Evolutionary conservation across 2,329 filamentous ascomycete species (phyloP), one percentile per base, ranked within the genome.

Genomic region (Curvularia eragrostidis): DNA sequence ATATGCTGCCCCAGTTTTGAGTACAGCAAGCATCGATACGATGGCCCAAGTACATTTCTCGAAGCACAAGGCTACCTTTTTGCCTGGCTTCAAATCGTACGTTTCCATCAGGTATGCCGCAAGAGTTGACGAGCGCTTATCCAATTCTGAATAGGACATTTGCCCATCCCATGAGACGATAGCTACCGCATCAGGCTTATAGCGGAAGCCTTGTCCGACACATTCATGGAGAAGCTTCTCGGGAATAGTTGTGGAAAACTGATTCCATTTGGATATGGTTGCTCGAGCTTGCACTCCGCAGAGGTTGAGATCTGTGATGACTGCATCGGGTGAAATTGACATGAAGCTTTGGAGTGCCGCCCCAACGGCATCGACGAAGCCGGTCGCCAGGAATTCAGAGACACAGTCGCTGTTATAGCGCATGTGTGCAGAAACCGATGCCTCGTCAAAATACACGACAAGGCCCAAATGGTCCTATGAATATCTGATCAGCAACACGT

Each of bases 1-100:
- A n/a, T 34, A 30, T 18, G 46, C 46, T 13, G 28, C 46, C 3
- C 46, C 46, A 9, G 46, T 32, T 32, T 48, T 48, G 28, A 48
- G 30, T 18, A 48, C 46, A 5, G 46, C 30, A 32, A 48, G 30
- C 21, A 34, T 30, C 5, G 30, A 34, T 5, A 32, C 46, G 15
- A 48, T 32, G 18, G 46, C 46, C 46, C 46, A 48, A 15, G 21
- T 38, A 13, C 28, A 48, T 15, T 48, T 48, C 30, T 48, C 28
- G 19, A 48, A 48, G 32, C 21, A 48, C 12, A 48, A n/a, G 4
- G 46, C 28, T 3, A 48, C 46, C 12, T 34, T 23, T 18, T 18
- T 32, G 19, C 32, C 46, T 24, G 46, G 46, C n/a, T 32, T 32
- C 21, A 48, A 7, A 23, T 32, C 46, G 12, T 48, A 21, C 18